Evolutionary conservation across 2,329 filamentous ascomycete genomes (phyloP).

Genomic region (Geoglossum cookeanum): DNA sequence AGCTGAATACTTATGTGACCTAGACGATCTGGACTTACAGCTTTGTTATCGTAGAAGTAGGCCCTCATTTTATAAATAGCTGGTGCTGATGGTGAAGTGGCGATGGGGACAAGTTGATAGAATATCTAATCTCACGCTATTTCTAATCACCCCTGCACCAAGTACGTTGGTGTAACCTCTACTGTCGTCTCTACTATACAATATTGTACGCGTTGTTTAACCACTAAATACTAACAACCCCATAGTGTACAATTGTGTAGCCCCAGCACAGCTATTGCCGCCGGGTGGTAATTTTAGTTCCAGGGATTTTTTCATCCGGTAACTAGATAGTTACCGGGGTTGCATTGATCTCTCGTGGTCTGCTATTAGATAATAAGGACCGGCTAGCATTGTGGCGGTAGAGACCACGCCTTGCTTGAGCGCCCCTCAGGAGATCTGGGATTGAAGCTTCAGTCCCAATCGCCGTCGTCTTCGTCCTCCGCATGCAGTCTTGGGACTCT

Average conservation of each 20-base stretch:
- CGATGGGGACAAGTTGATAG: not conserved
- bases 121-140: not conserved
- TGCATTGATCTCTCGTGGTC: not conserved
- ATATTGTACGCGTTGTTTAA: not conserved
- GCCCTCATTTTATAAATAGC: constrained; percentile 38
- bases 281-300: not conserved
- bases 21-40: constrained; percentile 24
- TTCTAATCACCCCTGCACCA: not conserved
- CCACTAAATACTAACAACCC: not conserved
- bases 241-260: not conserved
- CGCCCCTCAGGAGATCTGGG: not conserved
- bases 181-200: not conserved
- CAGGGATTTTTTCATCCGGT: no score
- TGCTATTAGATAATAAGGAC: not conserved
- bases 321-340: no score
- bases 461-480: constrained; percentile 28
- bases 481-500: constrained; percentile 16
- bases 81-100: not conserved
- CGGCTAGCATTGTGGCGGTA: not conserved
- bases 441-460: constrained; percentile 23
- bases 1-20: not conserved
- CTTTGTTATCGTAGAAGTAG: constrained; percentile 51
- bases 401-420: not conserved
- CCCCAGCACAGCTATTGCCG: not conserved
- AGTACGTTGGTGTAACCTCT: not conserved